Evolutionary conservation across 176 grass and related monocot genomes (phyloP).

Genomic region (Dactylis glomerata): DNA sequence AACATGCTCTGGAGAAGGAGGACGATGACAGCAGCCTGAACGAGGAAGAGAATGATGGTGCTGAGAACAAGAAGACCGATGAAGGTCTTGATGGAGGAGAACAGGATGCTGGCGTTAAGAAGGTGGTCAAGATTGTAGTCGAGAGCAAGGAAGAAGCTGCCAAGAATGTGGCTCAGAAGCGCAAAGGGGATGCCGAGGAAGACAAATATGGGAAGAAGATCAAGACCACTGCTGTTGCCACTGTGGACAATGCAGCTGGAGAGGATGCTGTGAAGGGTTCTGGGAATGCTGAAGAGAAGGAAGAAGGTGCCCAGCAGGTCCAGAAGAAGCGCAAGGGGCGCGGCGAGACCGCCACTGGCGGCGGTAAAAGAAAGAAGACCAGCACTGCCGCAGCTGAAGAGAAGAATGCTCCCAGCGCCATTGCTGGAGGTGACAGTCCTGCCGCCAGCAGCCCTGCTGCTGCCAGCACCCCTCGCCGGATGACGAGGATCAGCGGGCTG

Average conservation of each 20-base stretch:
- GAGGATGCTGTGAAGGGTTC: neutral
- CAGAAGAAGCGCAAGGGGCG: conserved; percentile 32
- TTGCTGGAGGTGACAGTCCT: neutral
- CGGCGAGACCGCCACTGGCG: neutral
- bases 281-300: conserved; percentile 2
- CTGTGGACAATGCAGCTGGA: conserved; percentile 13
- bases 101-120: conserved; percentile 17
- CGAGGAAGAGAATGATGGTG: conserved; percentile 8
- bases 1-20: conserved; percentile 20
- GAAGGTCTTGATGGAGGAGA: conserved; percentile 6
- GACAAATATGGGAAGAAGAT: conserved; percentile 24
- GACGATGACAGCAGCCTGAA: conserved; percentile 31
- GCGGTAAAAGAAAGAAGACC: conserved; percentile 32
- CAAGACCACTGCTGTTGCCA: conserved; percentile 9
- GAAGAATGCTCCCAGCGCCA: neutral
- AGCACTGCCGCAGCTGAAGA: neutral
- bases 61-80: neutral
- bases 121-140: conserved; percentile 31
- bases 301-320: conserved; percentile 11
- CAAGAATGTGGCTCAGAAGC: conserved; percentile 18
- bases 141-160: conserved; percentile 29
- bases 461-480: conserved; percentile 15
- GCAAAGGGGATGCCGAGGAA: neutral
- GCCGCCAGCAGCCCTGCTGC: no score
- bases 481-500: neutral